Evolutionary conservation across 768 basidiomycete species (phyloP).

Genomic region (Tricholoma bakamatsutake): DNA sequence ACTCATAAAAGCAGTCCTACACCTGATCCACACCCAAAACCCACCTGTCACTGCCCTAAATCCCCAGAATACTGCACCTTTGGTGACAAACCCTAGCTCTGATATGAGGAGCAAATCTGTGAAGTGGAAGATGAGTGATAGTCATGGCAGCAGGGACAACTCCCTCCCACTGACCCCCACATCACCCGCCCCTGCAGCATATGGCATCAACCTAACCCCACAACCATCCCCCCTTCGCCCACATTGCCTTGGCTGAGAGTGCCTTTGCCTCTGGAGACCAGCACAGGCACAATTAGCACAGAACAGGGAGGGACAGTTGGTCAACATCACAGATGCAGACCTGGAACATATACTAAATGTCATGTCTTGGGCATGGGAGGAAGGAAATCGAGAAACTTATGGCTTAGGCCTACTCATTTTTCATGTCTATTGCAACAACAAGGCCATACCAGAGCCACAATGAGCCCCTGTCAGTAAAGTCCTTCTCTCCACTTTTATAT

Average conservation of each 20-base stretch:
- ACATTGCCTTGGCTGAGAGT: background rate
- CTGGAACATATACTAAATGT: too few species aligned
- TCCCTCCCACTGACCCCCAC: background rate
- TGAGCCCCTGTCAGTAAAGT: background rate
- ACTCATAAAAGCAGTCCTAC: background rate
- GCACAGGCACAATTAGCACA: background rate
- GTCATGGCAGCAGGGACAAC: background rate
- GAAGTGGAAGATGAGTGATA: background rate
- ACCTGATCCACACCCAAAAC: background rate
- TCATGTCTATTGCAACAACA: background rate
- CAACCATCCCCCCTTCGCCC: background rate
- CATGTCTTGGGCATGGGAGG: too few species aligned
- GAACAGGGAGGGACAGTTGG: background rate
- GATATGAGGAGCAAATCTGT: background rate
- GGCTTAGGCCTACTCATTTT: background rate
- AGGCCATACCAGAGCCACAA: background rate
- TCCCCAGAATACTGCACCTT: background rate
- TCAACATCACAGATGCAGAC: background rate
- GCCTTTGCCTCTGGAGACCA: background rate
- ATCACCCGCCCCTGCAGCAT: too few species aligned
- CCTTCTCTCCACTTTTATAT: background rate
- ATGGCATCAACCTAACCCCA: background rate
- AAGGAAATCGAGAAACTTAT: background rate
- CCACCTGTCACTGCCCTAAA: background rate
- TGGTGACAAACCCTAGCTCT: background rate